These are phyloP conservation scores for Beauveria asiatica DNA, from an alignment of 2,329 filamentous ascomycete genomes.

Conservation along the genomic window DNA sequence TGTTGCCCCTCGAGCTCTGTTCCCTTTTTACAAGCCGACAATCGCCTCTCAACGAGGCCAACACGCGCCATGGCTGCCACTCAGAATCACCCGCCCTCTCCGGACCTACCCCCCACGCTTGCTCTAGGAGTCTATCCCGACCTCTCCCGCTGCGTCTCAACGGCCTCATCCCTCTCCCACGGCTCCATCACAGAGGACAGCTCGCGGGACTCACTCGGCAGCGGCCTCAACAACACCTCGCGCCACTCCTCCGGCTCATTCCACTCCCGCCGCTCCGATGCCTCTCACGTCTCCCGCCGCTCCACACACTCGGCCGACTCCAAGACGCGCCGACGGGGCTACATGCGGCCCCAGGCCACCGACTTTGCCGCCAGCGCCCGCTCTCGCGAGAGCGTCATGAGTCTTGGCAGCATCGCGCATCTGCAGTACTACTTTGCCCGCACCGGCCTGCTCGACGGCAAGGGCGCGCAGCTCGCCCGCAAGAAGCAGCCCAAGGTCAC, in stretches of 20 bases:
- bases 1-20: not conserved
- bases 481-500: slow-evolving; percentile 55
- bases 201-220: slow-evolving; percentile 46
- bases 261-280: slow-evolving; percentile 35
- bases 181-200: slow-evolving; percentile 42
- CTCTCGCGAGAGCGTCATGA: slow-evolving; percentile 90
- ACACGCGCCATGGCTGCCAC: slow-evolving; percentile 24
- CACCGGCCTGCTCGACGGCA: slow-evolving; percentile 86
- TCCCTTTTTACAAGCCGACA: not conserved
- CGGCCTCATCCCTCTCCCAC: slow-evolving; percentile 50
- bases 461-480: slow-evolving; percentile 76
- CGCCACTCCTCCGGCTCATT: slow-evolving; percentile 58
- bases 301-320: slow-evolving; percentile 38
- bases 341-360: slow-evolving; percentile 78
- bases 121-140: slow-evolving; percentile 51
- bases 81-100: slow-evolving; percentile 48
- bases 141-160: slow-evolving; percentile 57
- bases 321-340: slow-evolving; percentile 58
- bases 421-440: slow-evolving; percentile 97
- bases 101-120: slow-evolving; percentile 52
- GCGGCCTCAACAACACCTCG: slow-evolving; percentile 42
- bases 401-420: slow-evolving; percentile 91
- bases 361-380: slow-evolving; percentile 85
- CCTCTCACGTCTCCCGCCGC: slow-evolving; percentile 31
- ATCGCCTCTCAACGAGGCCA: not conserved